These are phyloP conservation scores for Verticillium alfalfae DNA, from an alignment of 2,329 filamentous ascomycete genomes.

Conservation along the genomic window DNA sequence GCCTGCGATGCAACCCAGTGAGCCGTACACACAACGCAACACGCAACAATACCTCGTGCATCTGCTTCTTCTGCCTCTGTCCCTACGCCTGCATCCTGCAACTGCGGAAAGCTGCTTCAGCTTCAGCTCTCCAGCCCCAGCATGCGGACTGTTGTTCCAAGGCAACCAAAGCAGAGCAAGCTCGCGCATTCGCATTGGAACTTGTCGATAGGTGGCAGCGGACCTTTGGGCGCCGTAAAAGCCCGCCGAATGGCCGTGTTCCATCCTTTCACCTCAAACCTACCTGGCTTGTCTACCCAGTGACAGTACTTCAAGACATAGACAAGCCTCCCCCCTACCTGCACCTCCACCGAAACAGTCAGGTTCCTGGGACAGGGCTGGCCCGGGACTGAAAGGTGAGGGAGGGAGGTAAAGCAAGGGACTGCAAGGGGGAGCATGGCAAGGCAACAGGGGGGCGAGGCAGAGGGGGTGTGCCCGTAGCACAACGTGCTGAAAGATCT, in stretches of 20 bases:
- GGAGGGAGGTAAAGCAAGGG: background rate
- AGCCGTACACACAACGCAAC: background rate
- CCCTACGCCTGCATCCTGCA: background rate
- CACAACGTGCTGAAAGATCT: conserved; percentile 3
- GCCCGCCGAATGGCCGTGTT: background rate
- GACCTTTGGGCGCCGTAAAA: background rate
- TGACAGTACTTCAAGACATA: background rate
- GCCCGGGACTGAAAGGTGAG: background rate
- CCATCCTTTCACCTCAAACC: background rate
- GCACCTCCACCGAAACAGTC: background rate
- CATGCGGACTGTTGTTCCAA: background rate
- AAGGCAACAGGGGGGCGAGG: background rate
- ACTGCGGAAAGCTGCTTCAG: background rate
- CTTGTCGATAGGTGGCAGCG: background rate
- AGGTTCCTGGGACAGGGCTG: background rate
- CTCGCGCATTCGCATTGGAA: background rate
- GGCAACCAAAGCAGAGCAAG: background rate
- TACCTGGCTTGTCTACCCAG: background rate
- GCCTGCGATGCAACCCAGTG: background rate
- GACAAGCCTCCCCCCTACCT: background rate
- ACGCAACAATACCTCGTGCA: background rate
- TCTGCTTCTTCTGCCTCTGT: background rate
- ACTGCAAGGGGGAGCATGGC: background rate
- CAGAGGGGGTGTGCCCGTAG: background rate
- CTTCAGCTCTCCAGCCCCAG: background rate